phyloP scores from a whole-genome alignment of 441 rosid genomes.

The Iberis amara region DNA sequence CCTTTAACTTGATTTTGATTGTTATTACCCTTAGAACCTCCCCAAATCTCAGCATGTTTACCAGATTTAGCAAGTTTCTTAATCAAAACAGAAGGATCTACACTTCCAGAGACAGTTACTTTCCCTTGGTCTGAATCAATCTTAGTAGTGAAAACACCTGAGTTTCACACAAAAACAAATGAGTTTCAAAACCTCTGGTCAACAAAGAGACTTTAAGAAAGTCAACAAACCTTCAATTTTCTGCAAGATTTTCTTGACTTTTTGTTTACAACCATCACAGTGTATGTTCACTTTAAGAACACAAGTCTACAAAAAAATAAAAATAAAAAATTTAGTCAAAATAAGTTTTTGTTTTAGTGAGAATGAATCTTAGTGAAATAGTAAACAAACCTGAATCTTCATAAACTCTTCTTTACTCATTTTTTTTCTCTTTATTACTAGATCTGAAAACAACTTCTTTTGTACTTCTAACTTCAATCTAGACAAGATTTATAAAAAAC shows the following conservation, averaged over 20 bases:
- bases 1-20: conserved; percentile 51
- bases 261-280: conserved; percentile 95
- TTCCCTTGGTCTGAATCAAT: conserved; percentile 86
- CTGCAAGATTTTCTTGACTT: conserved; percentile 84
- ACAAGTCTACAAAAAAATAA: conserved; percentile 58
- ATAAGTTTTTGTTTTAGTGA: neutral
- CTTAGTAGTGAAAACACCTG: conserved; percentile 68
- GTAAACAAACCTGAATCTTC: conserved; percentile 74
- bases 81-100: conserved; percentile 62
- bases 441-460: conserved; percentile 44
- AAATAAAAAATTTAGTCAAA: neutral
- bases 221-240: conserved; percentile 62
- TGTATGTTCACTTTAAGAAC: conserved; percentile 91
- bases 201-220: conserved; percentile 1
- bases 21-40: conserved; percentile 46
- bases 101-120: conserved; percentile 74
- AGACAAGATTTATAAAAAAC: neutral
- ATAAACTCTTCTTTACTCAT: conserved; percentile 97
- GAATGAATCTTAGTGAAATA: neutral
- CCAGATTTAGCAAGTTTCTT: conserved; percentile 88
- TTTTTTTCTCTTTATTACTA: conserved; percentile 28
- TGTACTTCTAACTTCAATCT: conserved; percentile 23
- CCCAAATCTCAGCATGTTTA: conserved; percentile 91
- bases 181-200: conserved; percentile 20
- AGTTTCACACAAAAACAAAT: conserved; percentile 23